Evolutionary conservation across 148 eudicot species (phyloP).

Genomic region (Talinum fruticosum): DNA sequence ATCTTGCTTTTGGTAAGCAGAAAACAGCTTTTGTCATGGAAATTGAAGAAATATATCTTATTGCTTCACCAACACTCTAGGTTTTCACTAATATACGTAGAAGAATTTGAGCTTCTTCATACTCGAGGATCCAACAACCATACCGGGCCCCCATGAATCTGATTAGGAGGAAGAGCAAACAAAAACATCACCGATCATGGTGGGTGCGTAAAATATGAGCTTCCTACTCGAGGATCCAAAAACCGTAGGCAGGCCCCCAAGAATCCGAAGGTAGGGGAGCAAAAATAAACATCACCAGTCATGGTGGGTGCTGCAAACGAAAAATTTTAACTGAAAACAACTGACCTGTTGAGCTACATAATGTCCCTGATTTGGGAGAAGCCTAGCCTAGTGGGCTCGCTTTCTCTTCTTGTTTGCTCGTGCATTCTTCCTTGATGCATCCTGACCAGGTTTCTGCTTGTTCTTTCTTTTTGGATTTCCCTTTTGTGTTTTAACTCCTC

Average conservation of each 20-base stretch:
- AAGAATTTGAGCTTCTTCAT: background rate
- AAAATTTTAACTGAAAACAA: background rate
- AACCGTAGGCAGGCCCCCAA: too few species aligned
- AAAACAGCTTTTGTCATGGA: background rate
- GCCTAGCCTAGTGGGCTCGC: conserved; percentile 29
- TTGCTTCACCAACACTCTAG: background rate
- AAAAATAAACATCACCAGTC: too few species aligned
- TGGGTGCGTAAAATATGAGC: too few species aligned
- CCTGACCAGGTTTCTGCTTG: conserved; percentile 26
- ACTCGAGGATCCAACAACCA: background rate
- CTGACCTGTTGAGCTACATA: background rate
- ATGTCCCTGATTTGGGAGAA: background rate
- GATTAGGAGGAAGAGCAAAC: too few species aligned
- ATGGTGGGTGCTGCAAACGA: background rate
- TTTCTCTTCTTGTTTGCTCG: conserved; percentile 63
- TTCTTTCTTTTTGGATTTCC: conserved; percentile 29
- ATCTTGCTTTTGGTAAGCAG: background rate
- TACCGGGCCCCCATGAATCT: too few species aligned
- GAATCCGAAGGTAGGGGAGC: too few species aligned
- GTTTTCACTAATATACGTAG: background rate
- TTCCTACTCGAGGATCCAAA: too few species aligned
- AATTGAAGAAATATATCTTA: background rate
- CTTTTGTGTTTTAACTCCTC: conserved; percentile 26
- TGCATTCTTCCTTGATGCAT: conserved; percentile 32
- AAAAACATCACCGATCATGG: too few species aligned